Evolutionary conservation across 768 basidiomycete genomes (phyloP).

Genomic region (Clitopilus hobsonii): DNA sequence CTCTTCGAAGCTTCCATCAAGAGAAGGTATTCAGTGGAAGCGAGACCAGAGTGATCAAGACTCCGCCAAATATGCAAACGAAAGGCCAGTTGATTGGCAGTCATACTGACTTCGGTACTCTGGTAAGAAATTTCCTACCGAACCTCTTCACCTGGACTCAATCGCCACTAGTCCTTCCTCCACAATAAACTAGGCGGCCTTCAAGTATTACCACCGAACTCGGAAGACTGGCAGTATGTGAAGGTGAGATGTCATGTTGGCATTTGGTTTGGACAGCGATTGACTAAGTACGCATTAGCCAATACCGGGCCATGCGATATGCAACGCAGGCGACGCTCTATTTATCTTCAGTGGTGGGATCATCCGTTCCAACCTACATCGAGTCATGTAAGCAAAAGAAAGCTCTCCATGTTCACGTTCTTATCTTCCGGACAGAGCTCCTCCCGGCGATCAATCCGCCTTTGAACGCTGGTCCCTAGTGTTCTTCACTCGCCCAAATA

Average conservation of each 20-base stretch:
- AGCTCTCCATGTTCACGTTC: background rate
- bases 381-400: slow-evolving; percentile 13
- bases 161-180: slow-evolving; percentile 48
- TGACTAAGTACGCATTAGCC: slow-evolving; percentile 23
- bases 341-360: slow-evolving; percentile 17
- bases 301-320: slow-evolving; percentile 47
- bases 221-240: slow-evolving; percentile 64
- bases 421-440: slow-evolving; percentile 33
- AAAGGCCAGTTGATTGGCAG: slow-evolving; percentile 49
- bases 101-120: slow-evolving; percentile 72
- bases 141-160: background rate
- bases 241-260: slow-evolving; percentile 34
- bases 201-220: slow-evolving; percentile 60
- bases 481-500: slow-evolving; percentile 62
- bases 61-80: slow-evolving; percentile 31
- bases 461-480: slow-evolving; percentile 63
- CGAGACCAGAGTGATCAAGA: slow-evolving; percentile 52
- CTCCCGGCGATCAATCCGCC: slow-evolving; percentile 51
- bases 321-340: slow-evolving; percentile 38
- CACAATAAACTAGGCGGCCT: slow-evolving; percentile 69
- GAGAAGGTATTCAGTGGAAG: slow-evolving; percentile 47
- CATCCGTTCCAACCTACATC: slow-evolving; percentile 16
- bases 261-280: background rate
- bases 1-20: slow-evolving; percentile 38
- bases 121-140: slow-evolving; percentile 32